Conservation (phyloP, 768 basidiomycete species). For the Suillus brevipes region DNA sequence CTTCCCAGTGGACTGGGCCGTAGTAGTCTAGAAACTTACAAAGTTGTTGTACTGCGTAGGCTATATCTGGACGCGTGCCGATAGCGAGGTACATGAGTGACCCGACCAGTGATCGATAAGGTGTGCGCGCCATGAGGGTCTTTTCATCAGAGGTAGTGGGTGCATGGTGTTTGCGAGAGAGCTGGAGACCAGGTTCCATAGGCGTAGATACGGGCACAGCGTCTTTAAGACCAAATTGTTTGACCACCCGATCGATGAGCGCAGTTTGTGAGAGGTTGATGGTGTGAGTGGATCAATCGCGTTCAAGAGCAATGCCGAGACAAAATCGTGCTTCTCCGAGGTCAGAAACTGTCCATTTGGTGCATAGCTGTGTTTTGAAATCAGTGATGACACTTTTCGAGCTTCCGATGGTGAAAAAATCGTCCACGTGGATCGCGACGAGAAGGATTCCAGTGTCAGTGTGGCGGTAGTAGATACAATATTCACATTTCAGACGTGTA, state of each 20-base stretch:
- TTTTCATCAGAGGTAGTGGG: background rate
- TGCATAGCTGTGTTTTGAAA: conserved; percentile 29
- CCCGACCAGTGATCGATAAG: conserved; percentile 25
- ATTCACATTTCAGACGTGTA: background rate
- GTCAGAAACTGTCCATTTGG: conserved; percentile 34
- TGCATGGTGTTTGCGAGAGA: background rate
- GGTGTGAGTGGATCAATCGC: conserved; percentile 5
- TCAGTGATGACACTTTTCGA: conserved; percentile 7
- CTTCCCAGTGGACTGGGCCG: background rate
- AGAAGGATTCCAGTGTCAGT: conserved; percentile 22
- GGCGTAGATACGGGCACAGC: conserved; percentile 9
- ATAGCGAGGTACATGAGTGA: conserved; percentile 24
- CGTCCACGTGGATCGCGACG: conserved; percentile 37
- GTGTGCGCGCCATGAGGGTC: background rate
- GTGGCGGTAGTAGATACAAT: conserved; percentile 32
- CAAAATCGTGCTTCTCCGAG: conserved; percentile 31
- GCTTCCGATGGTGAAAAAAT: conserved; percentile 23
- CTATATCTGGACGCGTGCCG: conserved; percentile 14
- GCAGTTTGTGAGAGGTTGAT: conserved; percentile 2
- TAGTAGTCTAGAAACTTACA: conserved; percentile 8
- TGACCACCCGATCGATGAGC: conserved; percentile 12
- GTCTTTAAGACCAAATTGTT: conserved; percentile 14
- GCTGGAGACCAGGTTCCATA: conserved; percentile 18
- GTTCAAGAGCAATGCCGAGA: conserved; percentile 39
- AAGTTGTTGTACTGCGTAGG: conserved; percentile 4